Percentiles rank a stretch among this genome's conserved stretches.
phyloP scores from a whole-genome alignment of 2,329 filamentous ascomycete species.

The Alternaria sp. region DNA sequence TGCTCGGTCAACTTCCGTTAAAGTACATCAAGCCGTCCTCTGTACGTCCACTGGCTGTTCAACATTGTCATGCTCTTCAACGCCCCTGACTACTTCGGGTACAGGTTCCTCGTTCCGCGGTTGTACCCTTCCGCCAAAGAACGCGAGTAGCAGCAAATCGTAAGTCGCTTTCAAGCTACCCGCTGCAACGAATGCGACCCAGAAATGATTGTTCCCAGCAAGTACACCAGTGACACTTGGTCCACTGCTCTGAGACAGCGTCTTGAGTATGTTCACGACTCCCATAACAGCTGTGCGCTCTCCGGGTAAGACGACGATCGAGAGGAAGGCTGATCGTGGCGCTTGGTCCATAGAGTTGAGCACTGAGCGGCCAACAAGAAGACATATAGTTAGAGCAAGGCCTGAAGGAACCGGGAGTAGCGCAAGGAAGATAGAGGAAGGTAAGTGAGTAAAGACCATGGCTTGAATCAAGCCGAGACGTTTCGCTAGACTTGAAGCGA shows the following conservation, averaged over 20 bases:
- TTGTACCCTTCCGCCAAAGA: constrained; percentile 44
- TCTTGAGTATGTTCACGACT: constrained; percentile 51
- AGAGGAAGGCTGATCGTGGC: constrained; percentile 48
- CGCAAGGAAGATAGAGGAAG: constrained; percentile 46
- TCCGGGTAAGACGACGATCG: constrained; percentile 42
- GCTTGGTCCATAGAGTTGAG: constrained; percentile 52
- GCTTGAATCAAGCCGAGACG: constrained; percentile 64
- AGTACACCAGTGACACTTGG: constrained; percentile 48
- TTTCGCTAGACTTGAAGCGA: constrained; percentile 63
- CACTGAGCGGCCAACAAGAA: constrained; percentile 42
- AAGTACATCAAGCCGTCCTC: constrained; percentile 1
- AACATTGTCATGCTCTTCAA: constrained; percentile 2
- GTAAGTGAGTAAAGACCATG: constrained; percentile 51
- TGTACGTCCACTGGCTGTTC: background rate
- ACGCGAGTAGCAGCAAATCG: constrained; percentile 45
- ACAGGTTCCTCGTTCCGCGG: constrained; percentile 15
- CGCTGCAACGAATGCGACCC: constrained; percentile 52
- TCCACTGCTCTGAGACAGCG: constrained; percentile 45
- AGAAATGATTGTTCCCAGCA: constrained; percentile 44
- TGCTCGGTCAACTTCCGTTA: background rate
- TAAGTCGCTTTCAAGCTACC: constrained; percentile 48
- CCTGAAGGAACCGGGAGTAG: constrained; percentile 38
- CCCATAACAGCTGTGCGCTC: constrained; percentile 53
- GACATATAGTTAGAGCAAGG: constrained; percentile 38
- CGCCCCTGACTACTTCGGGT: background rate